phyloP scores from a whole-genome alignment of 1,139 yeast genomes.

The Magnusiomyces clavatus region DNA sequence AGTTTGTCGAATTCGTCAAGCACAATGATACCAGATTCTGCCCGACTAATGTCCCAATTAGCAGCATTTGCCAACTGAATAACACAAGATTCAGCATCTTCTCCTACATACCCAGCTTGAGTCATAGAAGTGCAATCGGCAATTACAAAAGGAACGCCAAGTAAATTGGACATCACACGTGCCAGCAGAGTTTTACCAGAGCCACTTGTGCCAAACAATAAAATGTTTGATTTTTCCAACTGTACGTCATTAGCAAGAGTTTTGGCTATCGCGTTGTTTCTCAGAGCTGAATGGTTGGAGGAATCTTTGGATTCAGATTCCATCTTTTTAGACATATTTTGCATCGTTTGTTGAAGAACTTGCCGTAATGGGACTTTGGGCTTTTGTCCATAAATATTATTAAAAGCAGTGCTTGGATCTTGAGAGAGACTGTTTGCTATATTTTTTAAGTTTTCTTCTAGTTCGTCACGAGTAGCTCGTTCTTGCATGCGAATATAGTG shows the following conservation, averaged over 20 bases:
- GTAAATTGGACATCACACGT: slow-evolving; percentile 40
- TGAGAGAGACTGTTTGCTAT: too few species aligned
- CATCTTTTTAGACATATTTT: too few species aligned
- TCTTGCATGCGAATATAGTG: slow-evolving; percentile 38
- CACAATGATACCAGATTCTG: slow-evolving; percentile 47
- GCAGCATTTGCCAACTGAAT: slow-evolving; percentile 42
- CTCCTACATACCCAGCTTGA: slow-evolving; percentile 54
- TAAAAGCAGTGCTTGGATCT: too few species aligned
- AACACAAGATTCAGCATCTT: slow-evolving; percentile 47
- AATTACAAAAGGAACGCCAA: slow-evolving; percentile 47
- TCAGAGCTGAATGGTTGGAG: too few species aligned
- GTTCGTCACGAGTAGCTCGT: slow-evolving; percentile 28
- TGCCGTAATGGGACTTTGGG: too few species aligned
- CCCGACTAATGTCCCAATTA: slow-evolving; percentile 39
- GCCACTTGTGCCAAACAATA: slow-evolving; percentile 49
- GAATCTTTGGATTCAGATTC: too few species aligned
- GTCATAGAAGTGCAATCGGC: slow-evolving; percentile 51
- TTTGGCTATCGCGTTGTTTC: too few species aligned
- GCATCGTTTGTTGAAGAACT: too few species aligned
- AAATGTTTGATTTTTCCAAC: slow-evolving; percentile 44
- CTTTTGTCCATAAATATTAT: too few species aligned
- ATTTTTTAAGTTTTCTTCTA: too few species aligned
- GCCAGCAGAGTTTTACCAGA: slow-evolving; percentile 50
- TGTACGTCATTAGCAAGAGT: slow-evolving; percentile 23
- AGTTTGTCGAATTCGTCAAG: slow-evolving; percentile 49